Evolutionary conservation across 2,329 filamentous ascomycete genomes (phyloP).

Genomic region (Clonostachys rosea): DNA sequence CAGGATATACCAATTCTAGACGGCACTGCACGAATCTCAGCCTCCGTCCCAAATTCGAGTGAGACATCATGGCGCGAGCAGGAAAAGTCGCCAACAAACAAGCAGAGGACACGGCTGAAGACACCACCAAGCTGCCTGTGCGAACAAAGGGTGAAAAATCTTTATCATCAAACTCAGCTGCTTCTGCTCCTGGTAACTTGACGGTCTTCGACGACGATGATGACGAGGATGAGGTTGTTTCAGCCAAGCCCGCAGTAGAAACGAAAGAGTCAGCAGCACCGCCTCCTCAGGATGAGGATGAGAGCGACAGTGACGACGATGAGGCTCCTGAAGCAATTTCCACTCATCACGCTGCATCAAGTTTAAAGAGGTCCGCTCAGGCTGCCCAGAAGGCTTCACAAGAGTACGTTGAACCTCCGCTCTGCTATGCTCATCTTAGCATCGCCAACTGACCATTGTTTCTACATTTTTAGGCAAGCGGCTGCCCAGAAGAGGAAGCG

Average conservation of each 20-base stretch:
- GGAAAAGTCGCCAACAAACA: conserved; percentile 1
- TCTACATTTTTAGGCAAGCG: conserved; percentile 31
- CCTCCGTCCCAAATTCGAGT: not conserved
- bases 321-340: conserved; percentile 57
- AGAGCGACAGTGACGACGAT: conserved; percentile 45
- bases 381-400: conserved; percentile 43
- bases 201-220: conserved; percentile 28
- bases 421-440: no score
- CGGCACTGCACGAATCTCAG: not conserved
- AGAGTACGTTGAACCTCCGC: conserved; percentile 31
- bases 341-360: conserved; percentile 39
- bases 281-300: conserved; percentile 26
- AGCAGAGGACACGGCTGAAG: conserved; percentile 7
- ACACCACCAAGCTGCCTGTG: conserved; percentile 20
- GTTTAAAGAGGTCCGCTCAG: conserved; percentile 38
- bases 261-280: conserved; percentile 9
- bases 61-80: not conserved
- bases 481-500: conserved; percentile 49
- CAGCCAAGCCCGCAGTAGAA: conserved; percentile 3
- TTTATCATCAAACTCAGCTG: not conserved
- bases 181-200: conserved; percentile 15
- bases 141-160: conserved; percentile 22
- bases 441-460: no score
- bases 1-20: not conserved
- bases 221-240: conserved; percentile 11